Percentiles rank a stretch among this genome's conserved stretches.
These are phyloP conservation scores for Mycena polygramma DNA, from an alignment of 768 basidiomycete species.

Conservation along the genomic window DNA sequence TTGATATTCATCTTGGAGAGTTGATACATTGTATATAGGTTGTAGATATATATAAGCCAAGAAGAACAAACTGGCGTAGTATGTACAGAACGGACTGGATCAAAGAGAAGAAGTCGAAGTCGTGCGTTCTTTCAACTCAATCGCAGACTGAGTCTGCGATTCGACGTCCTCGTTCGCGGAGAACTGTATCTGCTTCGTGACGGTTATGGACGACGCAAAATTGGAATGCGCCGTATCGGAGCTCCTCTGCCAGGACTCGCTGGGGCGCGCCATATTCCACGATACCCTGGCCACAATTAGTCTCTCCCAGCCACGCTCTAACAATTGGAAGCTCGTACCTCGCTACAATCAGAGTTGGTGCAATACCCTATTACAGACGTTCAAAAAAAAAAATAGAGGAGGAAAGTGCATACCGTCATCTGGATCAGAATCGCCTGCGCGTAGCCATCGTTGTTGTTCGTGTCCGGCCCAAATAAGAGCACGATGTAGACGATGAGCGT, in stretches of 20 bases:
- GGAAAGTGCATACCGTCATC: constrained; percentile 25
- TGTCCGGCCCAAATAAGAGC: constrained; percentile 22
- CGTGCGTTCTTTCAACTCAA: constrained; percentile 22
- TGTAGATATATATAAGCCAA: background rate
- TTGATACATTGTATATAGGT: background rate
- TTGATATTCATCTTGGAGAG: background rate
- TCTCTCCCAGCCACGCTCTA: too few species aligned
- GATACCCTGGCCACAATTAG: constrained; percentile 35
- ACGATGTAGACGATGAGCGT: constrained; percentile 28
- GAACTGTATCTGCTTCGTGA: constrained; percentile 29
- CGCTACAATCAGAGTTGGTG: constrained; percentile 32
- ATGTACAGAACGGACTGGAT: too few species aligned
- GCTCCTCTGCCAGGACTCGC: constrained; percentile 35
- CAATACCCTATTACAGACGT: constrained; percentile 22
- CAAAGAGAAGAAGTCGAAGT: background rate
- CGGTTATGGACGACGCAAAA: background rate
- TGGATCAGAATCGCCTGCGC: constrained; percentile 24
- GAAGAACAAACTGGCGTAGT: background rate
- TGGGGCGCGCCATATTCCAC: constrained; percentile 29
- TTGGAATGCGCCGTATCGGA: constrained; percentile 11
- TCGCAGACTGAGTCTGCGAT: constrained; percentile 1
- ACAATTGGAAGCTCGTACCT: too few species aligned
- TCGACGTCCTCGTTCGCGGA: constrained; percentile 31
- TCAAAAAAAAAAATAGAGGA: background rate
- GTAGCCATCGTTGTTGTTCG: constrained; percentile 22